phyloP scores from a whole-genome alignment of 805 yeast genomes.

The Saturnispora silvae region DNA sequence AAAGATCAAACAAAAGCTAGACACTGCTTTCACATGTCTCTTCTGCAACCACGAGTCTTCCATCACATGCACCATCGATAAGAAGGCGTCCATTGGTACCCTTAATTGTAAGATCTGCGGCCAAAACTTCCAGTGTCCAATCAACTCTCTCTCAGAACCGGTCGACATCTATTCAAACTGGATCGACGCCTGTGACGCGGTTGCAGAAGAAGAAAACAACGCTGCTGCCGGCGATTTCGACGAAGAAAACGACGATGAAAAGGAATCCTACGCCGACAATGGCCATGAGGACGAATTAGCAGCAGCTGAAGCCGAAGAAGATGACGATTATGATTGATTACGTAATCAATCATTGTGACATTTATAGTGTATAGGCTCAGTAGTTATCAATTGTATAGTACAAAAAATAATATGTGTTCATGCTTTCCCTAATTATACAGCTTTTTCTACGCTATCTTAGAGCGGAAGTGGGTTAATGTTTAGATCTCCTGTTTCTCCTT shows the following conservation, averaged over 20 bases:
- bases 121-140: constrained; percentile 81
- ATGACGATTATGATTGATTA: constrained; percentile 9
- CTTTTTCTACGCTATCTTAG: too few species aligned
- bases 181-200: constrained; percentile 93
- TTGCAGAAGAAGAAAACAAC: constrained; percentile 50
- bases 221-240: constrained; percentile 16
- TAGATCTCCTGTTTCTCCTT: too few species aligned
- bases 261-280: not conserved
- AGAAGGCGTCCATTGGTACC: constrained; percentile 73
- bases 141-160: constrained; percentile 77
- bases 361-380: too few species aligned
- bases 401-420: too few species aligned
- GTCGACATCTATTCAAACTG: constrained; percentile 94
- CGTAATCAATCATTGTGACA: too few species aligned
- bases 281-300: not conserved
- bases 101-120: constrained; percentile 90
- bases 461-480: too few species aligned
- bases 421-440: too few species aligned
- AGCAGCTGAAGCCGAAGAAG: constrained; percentile 5
- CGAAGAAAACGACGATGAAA: constrained; percentile 11
- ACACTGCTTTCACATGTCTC: constrained; percentile 77
- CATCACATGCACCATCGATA: constrained; percentile 80
- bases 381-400: too few species aligned
- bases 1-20: constrained; percentile 67
- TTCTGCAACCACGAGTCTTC: constrained; percentile 95